Base-by-base conservation (phyloP, 768 basidiomycete species). In the Psilocybe cubensis region DNA sequence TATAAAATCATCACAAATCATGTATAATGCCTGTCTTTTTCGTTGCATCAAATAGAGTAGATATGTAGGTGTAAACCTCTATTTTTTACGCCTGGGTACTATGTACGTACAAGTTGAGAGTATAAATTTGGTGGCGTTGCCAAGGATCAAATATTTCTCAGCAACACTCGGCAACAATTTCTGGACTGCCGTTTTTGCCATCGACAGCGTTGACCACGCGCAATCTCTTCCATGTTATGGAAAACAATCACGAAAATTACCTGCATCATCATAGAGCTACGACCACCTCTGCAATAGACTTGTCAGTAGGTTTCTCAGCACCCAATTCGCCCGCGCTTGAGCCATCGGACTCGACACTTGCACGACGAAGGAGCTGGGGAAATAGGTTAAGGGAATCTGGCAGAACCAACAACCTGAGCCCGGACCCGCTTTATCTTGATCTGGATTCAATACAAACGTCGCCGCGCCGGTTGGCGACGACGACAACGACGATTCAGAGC, bases 351-450 rank as follows among this genome's bases (percentile, higher is more conserved):
- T 75, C 82, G 46, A 70, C 76, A 12, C 72, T 78, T 60, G 66
- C 86, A 33, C 78, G 86, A 59, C 74, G 86, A 48, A 78, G 88
- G 56, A 88, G 87, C 65, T 85, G 88, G 85, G 82, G 83, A 21
- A 70, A 72, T 54, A 70, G 76, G 48, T 42, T 59, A 25, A 52
- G 63, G 33, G 49, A 56, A n/a, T 43, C 47, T 38, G 51, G 29
- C 20, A 57, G 48, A 43, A 28, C 43, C 20, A 54, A 61, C 21
- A 57, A 57, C 47, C 21, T 56, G 56, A 76, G 76, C 51, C 78
- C 77, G 62, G 83, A 84, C 67, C 81, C 80, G 11, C 72, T 82
- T 50, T 76, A 72, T 54, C 69, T 80, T 56, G 71, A 78, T 48
- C 57, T 72, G 33, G 35, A 54, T n/a, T 27, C 52, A 43, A 27